These are phyloP conservation scores for Pseudogymnoascus sp. DNA, from an alignment of 2,329 filamentous ascomycete species.

Conservation along the genomic window DNA sequence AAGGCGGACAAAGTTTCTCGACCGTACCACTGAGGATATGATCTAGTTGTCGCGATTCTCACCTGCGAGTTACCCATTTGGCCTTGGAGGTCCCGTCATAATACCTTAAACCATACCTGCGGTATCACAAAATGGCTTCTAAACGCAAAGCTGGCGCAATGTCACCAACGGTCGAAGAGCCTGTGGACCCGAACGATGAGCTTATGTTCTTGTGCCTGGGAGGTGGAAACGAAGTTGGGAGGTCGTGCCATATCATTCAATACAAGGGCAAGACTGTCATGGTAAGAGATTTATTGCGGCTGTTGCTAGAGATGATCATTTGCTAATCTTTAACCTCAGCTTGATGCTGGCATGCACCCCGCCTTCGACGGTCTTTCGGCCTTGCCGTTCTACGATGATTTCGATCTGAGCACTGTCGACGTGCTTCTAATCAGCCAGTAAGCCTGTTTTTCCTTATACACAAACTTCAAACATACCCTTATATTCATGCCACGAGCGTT, in stretches of 20 bases:
- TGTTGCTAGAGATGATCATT: slow-evolving; percentile 10
- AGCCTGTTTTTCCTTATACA: slow-evolving; percentile 38
- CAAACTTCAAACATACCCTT: slow-evolving; percentile 6
- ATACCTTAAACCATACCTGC: not conserved
- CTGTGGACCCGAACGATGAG: slow-evolving; percentile 87
- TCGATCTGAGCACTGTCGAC: slow-evolving; percentile 94
- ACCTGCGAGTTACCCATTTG: not conserved
- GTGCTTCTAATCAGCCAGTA: slow-evolving; percentile 98
- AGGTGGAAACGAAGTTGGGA: slow-evolving; percentile 91
- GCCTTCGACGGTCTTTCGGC: slow-evolving; percentile 90
- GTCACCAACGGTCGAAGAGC: slow-evolving; percentile 62
- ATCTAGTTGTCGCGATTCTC: not conserved
- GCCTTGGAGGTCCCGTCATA: not conserved
- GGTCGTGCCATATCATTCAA: slow-evolving; percentile 95
- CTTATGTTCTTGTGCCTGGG: slow-evolving; percentile 89
- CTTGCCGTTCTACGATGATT: slow-evolving; percentile 96
- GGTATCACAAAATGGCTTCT: slow-evolving; percentile 60
- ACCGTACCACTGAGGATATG: not conserved
- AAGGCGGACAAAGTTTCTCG: not conserved
- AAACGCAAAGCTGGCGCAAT: slow-evolving; percentile 83
- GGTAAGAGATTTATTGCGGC: slow-evolving; percentile 45
- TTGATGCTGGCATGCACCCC: slow-evolving; percentile 94
- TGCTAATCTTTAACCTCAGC: slow-evolving; percentile 40
- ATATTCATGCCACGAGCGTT: not conserved
- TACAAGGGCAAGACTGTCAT: slow-evolving; percentile 99